phyloP scores from a whole-genome alignment of 345 rosid genomes.

The Corchorus capsularis region DNA sequence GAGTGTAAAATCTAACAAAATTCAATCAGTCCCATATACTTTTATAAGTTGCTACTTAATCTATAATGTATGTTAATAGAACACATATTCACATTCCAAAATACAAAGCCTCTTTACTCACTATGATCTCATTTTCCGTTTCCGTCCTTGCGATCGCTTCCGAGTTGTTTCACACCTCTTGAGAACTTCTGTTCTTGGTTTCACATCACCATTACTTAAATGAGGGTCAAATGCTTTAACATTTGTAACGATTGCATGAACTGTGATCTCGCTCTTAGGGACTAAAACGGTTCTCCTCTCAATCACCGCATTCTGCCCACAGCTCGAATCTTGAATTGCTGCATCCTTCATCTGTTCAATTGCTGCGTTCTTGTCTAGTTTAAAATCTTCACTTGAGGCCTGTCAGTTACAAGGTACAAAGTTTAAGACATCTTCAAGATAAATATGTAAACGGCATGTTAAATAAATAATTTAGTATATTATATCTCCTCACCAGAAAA shows the following conservation, averaged over 20 bases:
- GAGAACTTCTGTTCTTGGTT: slow-evolving; percentile 41
- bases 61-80: not conserved
- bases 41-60: slow-evolving; percentile 20
- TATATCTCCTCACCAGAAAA: slow-evolving; percentile 51
- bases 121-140: slow-evolving; percentile 47
- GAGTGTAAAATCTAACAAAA: slow-evolving; percentile 70
- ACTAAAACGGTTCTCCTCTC: slow-evolving; percentile 39
- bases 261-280: slow-evolving; percentile 57
- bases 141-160: slow-evolving; percentile 58
- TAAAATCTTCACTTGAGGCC: slow-evolving; percentile 44
- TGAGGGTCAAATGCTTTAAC: slow-evolving; percentile 48
- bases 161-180: slow-evolving; percentile 34
- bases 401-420: slow-evolving; percentile 26
- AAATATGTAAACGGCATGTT: not conserved
- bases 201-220: slow-evolving; percentile 49
- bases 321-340: slow-evolving; percentile 50
- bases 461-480: not conserved
- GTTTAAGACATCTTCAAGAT: not conserved
- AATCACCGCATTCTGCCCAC: slow-evolving; percentile 55
- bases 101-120: not conserved
- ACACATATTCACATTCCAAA: slow-evolving; percentile 24
- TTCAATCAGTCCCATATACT: slow-evolving; percentile 52
- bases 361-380: slow-evolving; percentile 46
- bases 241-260: slow-evolving; percentile 68
- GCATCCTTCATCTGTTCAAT: slow-evolving; percentile 53